Conservation (phyloP, 345 rosid genomes). For the Hevea brasiliensis region DNA sequence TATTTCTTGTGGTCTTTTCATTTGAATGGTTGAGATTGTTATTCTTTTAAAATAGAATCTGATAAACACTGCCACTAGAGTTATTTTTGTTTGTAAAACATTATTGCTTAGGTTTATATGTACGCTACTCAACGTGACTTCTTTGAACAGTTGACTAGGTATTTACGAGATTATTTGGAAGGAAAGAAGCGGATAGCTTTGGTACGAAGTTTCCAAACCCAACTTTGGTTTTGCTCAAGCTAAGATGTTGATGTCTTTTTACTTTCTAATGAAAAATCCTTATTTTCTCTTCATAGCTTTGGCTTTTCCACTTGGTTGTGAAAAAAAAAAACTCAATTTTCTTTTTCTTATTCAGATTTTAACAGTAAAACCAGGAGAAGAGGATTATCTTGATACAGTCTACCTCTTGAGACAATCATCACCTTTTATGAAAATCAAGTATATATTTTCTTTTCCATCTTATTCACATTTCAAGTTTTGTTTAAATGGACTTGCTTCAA, state of each 20-base stretch:
- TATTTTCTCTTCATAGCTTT: neutral
- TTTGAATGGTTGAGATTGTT: neutral
- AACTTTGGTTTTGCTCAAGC: neutral
- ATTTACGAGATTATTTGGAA: constrained; percentile 80
- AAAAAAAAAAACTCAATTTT: neutral
- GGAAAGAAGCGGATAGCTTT: constrained; percentile 87
- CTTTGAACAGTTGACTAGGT: constrained; percentile 67
- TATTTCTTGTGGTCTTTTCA: neutral
- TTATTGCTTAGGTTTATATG: neutral
- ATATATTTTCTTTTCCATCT: constrained; percentile 13
- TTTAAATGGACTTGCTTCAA: constrained; percentile 7
- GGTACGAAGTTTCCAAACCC: constrained; percentile 50
- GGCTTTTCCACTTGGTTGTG: neutral
- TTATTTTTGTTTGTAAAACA: neutral
- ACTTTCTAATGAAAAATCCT: neutral
- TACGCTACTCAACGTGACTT: constrained; percentile 11
- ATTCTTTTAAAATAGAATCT: neutral
- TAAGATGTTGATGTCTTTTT: neutral
- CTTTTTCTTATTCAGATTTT: constrained; percentile 50
- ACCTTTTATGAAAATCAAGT: constrained; percentile 88
- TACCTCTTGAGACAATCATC: constrained; percentile 79
- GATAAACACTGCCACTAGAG: neutral
- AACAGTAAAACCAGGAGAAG: constrained; percentile 79
- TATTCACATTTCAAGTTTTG: constrained; percentile 16
- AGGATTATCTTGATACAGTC: constrained; percentile 71